phyloP scores from a whole-genome alignment of 2,329 filamentous ascomycete species.

The Pseudovirgaria hyperparasitica region DNA sequence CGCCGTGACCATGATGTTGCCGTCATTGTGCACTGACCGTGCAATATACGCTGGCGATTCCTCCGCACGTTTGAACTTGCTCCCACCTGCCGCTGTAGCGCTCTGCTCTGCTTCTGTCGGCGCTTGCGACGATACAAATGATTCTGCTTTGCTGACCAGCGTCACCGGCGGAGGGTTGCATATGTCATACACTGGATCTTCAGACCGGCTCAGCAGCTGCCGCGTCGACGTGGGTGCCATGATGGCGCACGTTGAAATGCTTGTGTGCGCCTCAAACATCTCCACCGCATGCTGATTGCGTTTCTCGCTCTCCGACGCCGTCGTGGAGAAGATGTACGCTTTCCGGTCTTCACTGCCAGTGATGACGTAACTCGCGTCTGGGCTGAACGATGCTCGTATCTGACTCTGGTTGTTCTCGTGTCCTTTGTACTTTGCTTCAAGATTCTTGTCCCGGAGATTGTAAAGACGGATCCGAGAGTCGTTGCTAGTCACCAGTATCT shows the following conservation, averaged over 20 bases:
- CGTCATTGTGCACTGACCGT: constrained; percentile 61
- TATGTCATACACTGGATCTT: constrained; percentile 88
- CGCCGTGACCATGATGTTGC: constrained; percentile 85
- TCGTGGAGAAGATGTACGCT: constrained; percentile 80
- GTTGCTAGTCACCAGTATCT: constrained; percentile 84
- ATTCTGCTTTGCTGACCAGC: constrained; percentile 62
- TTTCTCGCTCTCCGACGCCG: constrained; percentile 45
- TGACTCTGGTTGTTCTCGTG: constrained; percentile 85
- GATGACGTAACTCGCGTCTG: constrained; percentile 74
- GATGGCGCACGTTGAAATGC: constrained; percentile 78
- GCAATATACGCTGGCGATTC: constrained; percentile 68
- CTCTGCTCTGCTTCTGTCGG: constrained; percentile 29
- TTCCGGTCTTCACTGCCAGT: constrained; percentile 88
- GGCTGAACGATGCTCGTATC: constrained; percentile 78
- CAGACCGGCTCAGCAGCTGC: constrained; percentile 64
- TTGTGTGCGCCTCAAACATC: constrained; percentile 79
- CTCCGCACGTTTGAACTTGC: constrained; percentile 31
- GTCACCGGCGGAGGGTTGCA: constrained; percentile 91
- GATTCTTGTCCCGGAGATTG: constrained; percentile 67
- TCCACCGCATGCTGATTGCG: constrained; percentile 75
- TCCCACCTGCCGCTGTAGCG: constrained; percentile 19
- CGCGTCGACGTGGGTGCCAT: constrained; percentile 72
- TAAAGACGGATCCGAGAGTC: constrained; percentile 88
- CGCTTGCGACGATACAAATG: constrained; percentile 36
- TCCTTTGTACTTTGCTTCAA: constrained; percentile 84